phyloP scores from a whole-genome alignment of 2,329 filamentous ascomycete species.

The Tolypocladium guangdongense region DNA sequence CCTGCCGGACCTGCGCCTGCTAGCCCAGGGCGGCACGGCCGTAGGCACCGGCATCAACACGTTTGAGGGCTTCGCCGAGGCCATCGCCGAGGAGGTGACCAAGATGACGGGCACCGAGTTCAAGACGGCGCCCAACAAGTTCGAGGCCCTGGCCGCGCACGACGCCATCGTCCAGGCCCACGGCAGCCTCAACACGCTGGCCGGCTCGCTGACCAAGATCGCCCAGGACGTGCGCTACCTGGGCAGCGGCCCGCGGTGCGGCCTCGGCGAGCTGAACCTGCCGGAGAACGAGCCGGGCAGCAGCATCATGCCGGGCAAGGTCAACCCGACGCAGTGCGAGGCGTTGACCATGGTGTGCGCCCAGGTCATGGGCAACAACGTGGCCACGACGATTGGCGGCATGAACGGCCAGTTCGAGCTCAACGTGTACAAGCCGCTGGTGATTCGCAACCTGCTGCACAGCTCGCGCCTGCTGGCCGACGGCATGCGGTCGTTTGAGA shows the following conservation, averaged over 20 bases:
- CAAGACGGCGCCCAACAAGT: conserved; percentile 97
- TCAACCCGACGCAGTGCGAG: conserved; percentile 98
- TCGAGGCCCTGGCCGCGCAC: conserved; percentile 91
- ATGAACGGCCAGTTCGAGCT: conserved; percentile 98
- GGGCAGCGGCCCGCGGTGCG: conserved; percentile 89
- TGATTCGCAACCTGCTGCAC: conserved; percentile 93
- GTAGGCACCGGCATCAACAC: conserved; percentile 98
- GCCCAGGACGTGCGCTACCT: conserved; percentile 97
- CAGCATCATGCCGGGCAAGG: conserved; percentile 98
- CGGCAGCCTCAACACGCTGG: conserved; percentile 86
- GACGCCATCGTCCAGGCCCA: conserved; percentile 93
- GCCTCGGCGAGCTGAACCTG: conserved; percentile 82
- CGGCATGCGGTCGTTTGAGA: conserved; percentile 90
- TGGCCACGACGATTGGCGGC: conserved; percentile 83
- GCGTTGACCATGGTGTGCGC: conserved; percentile 95
- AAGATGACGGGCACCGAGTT: conserved; percentile 91
- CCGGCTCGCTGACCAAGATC: conserved; percentile 89
- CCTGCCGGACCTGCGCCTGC: conserved; percentile 72
- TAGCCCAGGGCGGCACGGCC: conserved; percentile 92
- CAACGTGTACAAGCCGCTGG: conserved; percentile 96
- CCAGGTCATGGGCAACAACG: conserved; percentile 96
- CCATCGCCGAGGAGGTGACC: conserved; percentile 78
- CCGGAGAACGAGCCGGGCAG: conserved; percentile 97
- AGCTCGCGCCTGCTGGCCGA: conserved; percentile 80
- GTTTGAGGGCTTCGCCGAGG: conserved; percentile 90